These are phyloP conservation scores for Secale cereale DNA, from an alignment of 176 grass and related monocot genomes.

Conservation along the genomic window DNA sequence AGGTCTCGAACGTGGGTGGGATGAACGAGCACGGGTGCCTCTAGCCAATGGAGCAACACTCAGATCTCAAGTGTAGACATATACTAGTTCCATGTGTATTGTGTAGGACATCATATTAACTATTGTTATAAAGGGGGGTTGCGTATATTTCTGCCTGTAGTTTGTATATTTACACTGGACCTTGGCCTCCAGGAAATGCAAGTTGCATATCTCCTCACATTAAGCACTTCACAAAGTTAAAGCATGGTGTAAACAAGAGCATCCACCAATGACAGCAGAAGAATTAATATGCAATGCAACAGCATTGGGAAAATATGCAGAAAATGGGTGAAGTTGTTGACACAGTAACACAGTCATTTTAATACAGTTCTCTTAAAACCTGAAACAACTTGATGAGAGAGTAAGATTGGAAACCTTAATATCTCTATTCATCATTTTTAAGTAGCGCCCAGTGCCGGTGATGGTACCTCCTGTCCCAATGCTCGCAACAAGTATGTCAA, in stretches of 20 bases:
- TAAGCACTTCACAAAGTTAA: neutral
- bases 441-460: conserved; percentile 72
- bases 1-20: no score
- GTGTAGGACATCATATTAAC: neutral
- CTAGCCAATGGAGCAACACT: neutral
- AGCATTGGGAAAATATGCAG: neutral
- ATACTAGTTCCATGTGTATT: neutral
- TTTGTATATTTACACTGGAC: neutral
- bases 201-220: neutral
- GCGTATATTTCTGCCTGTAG: neutral
- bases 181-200: neutral
- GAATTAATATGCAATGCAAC: neutral
- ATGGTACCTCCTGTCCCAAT: conserved; percentile 94
- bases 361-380: neutral
- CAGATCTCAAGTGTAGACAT: neutral
- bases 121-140: neutral
- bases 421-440: conserved; percentile 88
- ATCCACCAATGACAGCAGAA: neutral
- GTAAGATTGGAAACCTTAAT: conserved; percentile 62
- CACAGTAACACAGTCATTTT: neutral
- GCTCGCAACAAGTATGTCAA: conserved; percentile 95
- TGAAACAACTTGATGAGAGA: conserved; percentile 18
- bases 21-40: neutral
- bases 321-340: neutral
- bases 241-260: neutral